phyloP scores from a whole-genome alignment of 1,284 basidiomycete genomes.

The Ganoderma boninense region DNA sequence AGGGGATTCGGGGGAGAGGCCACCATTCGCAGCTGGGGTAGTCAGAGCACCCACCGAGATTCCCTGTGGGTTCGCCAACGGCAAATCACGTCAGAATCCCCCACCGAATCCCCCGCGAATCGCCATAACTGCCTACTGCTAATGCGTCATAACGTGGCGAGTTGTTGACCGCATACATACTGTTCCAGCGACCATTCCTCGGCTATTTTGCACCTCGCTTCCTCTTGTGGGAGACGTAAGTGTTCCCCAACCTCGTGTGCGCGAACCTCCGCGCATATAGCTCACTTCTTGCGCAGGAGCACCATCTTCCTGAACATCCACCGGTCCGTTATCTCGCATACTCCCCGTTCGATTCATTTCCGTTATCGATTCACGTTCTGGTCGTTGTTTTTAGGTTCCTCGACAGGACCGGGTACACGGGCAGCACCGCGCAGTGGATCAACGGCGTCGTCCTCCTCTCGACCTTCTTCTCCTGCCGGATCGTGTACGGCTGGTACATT shows the following conservation, averaged over 20 bases:
- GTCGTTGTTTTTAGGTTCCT: slow-evolving; percentile 60
- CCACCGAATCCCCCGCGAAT: no score
- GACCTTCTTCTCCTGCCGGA: slow-evolving; percentile 68
- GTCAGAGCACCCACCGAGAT: no score
- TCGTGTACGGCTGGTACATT: slow-evolving; percentile 74
- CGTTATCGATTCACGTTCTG: neutral
- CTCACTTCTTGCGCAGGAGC: slow-evolving; percentile 51
- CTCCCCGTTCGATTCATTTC: neutral
- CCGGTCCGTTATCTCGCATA: slow-evolving; percentile 52
- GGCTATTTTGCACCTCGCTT: slow-evolving; percentile 77
- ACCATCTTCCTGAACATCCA: slow-evolving; percentile 83
- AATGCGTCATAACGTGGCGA: neutral
- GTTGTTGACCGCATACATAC: neutral
- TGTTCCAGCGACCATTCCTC: slow-evolving; percentile 70
- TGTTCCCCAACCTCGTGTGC: slow-evolving; percentile 19
- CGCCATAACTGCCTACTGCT: no score
- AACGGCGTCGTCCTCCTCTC: slow-evolving; percentile 71
- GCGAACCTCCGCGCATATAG: neutral
- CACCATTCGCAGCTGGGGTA: no score
- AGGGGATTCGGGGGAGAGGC: no score
- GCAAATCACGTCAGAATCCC: no score
- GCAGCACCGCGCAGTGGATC: slow-evolving; percentile 67
- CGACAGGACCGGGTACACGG: slow-evolving; percentile 77
- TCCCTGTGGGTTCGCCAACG: no score
- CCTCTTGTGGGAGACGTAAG: slow-evolving; percentile 79